Conservation (phyloP, 2,329 filamentous ascomycete genomes). For the Talaromyces sp. region DNA sequence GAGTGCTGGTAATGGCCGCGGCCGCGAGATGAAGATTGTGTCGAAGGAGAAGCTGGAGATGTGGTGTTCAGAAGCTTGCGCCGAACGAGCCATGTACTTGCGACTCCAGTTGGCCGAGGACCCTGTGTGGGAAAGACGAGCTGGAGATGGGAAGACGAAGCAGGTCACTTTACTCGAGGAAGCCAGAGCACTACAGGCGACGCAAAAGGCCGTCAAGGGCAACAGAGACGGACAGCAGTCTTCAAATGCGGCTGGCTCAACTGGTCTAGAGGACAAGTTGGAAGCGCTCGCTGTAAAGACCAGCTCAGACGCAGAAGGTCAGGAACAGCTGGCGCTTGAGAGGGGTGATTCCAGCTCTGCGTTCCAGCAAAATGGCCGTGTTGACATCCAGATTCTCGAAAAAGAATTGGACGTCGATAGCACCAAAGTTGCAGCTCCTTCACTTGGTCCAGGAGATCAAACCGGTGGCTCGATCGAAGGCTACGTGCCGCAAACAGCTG, state of each 20-base stretch:
- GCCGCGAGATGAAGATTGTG: constrained; percentile 59
- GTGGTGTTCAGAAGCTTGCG: constrained; percentile 81
- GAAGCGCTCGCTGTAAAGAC: constrained; percentile 22
- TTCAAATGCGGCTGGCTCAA: constrained; percentile 12
- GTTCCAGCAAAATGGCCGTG: constrained; percentile 21
- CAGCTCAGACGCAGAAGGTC: constrained; percentile 8
- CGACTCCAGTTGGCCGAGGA: constrained; percentile 82
- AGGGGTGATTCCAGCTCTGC: constrained; percentile 26
- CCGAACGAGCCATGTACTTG: constrained; percentile 72
- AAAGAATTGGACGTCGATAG: constrained; percentile 8
- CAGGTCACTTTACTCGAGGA: constrained; percentile 64
- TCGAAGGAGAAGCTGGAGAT: constrained; percentile 67
- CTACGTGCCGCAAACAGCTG: constrained; percentile 25
- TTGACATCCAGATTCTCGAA: constrained; percentile 31
- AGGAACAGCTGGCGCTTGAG: constrained; percentile 29
- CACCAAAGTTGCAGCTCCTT: constrained; percentile 21
- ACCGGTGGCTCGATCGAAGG: constrained; percentile 38
- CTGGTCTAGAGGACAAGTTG: constrained; percentile 15
- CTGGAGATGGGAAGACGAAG: constrained; percentile 40
- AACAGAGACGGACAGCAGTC: constrained; percentile 11
- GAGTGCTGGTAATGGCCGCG: constrained; percentile 37
- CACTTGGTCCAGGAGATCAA: constrained; percentile 26
- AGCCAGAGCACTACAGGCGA: constrained; percentile 25
- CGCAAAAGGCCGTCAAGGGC: constrained; percentile 14
- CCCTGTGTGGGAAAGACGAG: constrained; percentile 75